These are phyloP conservation scores for Willaertia magna DNA, from an alignment of 208 protist species.

Conservation along the genomic window DNA sequence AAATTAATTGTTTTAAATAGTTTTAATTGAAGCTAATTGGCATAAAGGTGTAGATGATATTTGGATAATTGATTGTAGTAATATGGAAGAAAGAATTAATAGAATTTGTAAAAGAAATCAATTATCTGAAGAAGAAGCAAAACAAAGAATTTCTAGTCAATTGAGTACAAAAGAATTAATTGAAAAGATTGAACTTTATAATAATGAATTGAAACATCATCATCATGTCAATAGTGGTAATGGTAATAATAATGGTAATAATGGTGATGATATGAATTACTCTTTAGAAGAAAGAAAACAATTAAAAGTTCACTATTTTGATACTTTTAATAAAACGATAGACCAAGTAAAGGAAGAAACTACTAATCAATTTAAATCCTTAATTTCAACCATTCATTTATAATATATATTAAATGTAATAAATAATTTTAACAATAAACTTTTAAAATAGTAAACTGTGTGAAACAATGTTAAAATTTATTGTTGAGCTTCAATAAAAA, in stretches of 20 bases:
- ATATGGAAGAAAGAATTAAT: neutral
- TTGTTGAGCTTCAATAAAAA: no score
- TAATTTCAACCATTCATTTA: no score
- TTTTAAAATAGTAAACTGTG: no score
- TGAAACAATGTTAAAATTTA: no score
- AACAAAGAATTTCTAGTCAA: neutral
- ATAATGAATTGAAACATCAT: neutral
- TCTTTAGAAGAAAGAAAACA: no score
- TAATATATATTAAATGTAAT: no score
- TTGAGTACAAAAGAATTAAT: neutral
- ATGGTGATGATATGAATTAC: no score
- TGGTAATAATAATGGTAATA: no score
- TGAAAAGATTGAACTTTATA: neutral
- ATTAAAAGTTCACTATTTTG: neutral
- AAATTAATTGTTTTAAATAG: no score
- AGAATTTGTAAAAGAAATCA: neutral
- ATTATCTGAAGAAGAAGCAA: neutral
- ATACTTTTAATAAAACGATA: neutral
- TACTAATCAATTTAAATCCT: no score
- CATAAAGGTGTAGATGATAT: neutral
- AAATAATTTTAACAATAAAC: no score
- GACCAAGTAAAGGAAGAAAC: neutral
- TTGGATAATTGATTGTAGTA: neutral
- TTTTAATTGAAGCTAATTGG: neutral
- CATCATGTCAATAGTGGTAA: no score